Conservation (phyloP, 306 rosid species). For the Cercis canadensis region DNA sequence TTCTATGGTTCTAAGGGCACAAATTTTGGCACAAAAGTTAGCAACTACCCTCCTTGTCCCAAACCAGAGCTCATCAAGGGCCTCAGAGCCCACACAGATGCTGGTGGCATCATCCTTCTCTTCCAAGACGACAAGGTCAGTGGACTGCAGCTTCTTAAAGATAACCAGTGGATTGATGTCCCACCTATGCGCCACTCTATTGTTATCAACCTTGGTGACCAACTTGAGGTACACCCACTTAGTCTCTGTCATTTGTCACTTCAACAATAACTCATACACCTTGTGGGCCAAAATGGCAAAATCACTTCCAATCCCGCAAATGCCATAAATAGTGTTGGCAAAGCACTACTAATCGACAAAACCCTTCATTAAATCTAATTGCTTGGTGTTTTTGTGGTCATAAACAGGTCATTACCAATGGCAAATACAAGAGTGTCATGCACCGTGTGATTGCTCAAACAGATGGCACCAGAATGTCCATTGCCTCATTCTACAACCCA, state of each 20-base stretch:
- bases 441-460: slow-evolving; percentile 83
- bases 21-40: slow-evolving; percentile 88
- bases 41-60: slow-evolving; percentile 96
- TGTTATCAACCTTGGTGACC: slow-evolving; percentile 96
- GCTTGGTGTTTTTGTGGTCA: not conserved
- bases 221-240: slow-evolving; percentile 72
- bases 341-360: not conserved
- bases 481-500: slow-evolving; percentile 96
- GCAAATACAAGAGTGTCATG: slow-evolving; percentile 86
- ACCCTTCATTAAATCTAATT: not conserved
- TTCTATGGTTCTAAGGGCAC: slow-evolving; percentile 89
- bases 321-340: slow-evolving; percentile 9
- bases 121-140: slow-evolving; percentile 97
- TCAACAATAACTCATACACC: not conserved
- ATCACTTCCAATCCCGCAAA: not conserved
- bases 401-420: slow-evolving; percentile 82
- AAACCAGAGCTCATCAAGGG: slow-evolving; percentile 94
- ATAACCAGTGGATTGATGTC: slow-evolving; percentile 84
- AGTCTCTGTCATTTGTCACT: not conserved
- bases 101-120: slow-evolving; percentile 93
- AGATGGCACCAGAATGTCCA: slow-evolving; percentile 84
- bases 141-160: slow-evolving; percentile 95
- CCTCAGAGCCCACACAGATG: slow-evolving; percentile 95
- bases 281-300: not conserved
- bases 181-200: slow-evolving; percentile 97